A percentile compares a stretch with the other conserved stretches of the same genome.
These are phyloP conservation scores for Orobanche coerulescens DNA, from an alignment of 257 asterid genomes.

Conservation along the genomic window DNA sequence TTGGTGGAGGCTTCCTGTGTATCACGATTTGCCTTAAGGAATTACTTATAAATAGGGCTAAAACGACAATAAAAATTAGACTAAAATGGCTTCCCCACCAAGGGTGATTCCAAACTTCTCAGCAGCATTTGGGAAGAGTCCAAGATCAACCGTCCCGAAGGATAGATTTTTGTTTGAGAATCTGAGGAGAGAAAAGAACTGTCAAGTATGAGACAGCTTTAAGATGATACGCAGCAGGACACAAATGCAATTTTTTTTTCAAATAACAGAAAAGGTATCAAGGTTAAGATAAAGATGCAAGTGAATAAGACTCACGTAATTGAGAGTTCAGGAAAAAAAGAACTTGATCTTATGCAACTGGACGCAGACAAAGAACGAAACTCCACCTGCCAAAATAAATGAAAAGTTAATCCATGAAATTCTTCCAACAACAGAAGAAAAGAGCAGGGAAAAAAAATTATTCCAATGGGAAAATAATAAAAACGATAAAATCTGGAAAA, in stretches of 20 bases:
- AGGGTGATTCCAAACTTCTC: constrained; percentile 77
- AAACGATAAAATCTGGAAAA: neutral
- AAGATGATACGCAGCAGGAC: neutral
- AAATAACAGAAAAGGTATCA: neutral
- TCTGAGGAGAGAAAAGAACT: constrained; percentile 38
- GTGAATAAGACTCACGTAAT: constrained; percentile 55
- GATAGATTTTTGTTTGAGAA: constrained; percentile 73
- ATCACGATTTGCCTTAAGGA: constrained; percentile 15
- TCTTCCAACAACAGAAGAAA: neutral
- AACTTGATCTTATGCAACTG: constrained; percentile 65
- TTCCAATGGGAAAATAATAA: too few relatives aligned
- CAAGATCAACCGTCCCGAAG: constrained; percentile 84
- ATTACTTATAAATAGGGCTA: neutral
- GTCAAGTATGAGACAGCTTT: constrained; percentile 24
- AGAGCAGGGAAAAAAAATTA: too few relatives aligned
- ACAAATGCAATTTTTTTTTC: too few relatives aligned
- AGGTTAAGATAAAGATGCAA: constrained; percentile 1
- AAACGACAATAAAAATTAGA: neutral
- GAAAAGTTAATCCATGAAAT: constrained; percentile 4
- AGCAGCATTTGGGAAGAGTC: constrained; percentile 96
- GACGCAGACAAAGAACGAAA: constrained; percentile 66
- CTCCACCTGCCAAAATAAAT: constrained; percentile 59
- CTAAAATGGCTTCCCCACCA: constrained; percentile 34
- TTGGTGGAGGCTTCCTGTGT: constrained; percentile 63
- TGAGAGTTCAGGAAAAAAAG: constrained; percentile 85